phyloP scores from a whole-genome alignment of 2,329 filamentous ascomycete genomes.

The Aspergillus fructus region DNA sequence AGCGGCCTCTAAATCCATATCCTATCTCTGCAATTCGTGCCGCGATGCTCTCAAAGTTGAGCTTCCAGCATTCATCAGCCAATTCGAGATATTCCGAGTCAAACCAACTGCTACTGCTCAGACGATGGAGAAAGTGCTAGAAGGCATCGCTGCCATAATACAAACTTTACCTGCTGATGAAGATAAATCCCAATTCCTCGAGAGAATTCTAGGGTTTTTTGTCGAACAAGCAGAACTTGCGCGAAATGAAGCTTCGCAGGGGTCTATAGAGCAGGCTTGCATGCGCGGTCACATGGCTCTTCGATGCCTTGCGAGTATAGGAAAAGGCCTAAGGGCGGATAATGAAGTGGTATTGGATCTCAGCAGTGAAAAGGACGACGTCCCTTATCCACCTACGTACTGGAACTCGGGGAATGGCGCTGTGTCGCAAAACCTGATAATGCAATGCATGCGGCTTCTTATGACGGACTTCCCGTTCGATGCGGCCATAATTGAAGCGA shows the following conservation, averaged over 20 bases:
- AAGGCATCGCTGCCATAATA: conserved; percentile 46
- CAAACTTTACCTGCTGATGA: conserved; percentile 41
- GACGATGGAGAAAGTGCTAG: conserved; percentile 44
- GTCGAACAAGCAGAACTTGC: conserved; percentile 35
- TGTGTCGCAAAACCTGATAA: conserved; percentile 34
- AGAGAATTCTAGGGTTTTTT: conserved; percentile 39
- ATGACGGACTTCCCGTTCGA: conserved; percentile 41
- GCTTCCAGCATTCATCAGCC: conserved; percentile 44
- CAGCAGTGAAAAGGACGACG: conserved; percentile 22
- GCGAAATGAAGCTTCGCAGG: conserved; percentile 29
- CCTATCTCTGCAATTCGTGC: conserved; percentile 45
- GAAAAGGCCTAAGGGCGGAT: conserved; percentile 40
- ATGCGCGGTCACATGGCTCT: conserved; percentile 36
- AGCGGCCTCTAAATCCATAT: conserved; percentile 44
- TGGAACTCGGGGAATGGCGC: conserved; percentile 37
- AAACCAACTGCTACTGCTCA: conserved; percentile 36
- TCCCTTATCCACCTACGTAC: conserved; percentile 35
- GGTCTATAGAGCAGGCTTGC: conserved; percentile 35
- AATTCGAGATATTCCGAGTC: conserved; percentile 40
- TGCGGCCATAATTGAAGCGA: conserved; percentile 43
- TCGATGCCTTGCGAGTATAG: conserved; percentile 43
- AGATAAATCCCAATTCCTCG: conserved; percentile 40
- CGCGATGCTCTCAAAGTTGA: conserved; percentile 40
- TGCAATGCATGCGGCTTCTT: conserved; percentile 43
- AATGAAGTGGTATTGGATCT: conserved; percentile 37